Evolutionary conservation across 306 rosid genomes (phyloP).

Genomic region (Cucumis sativus): DNA sequence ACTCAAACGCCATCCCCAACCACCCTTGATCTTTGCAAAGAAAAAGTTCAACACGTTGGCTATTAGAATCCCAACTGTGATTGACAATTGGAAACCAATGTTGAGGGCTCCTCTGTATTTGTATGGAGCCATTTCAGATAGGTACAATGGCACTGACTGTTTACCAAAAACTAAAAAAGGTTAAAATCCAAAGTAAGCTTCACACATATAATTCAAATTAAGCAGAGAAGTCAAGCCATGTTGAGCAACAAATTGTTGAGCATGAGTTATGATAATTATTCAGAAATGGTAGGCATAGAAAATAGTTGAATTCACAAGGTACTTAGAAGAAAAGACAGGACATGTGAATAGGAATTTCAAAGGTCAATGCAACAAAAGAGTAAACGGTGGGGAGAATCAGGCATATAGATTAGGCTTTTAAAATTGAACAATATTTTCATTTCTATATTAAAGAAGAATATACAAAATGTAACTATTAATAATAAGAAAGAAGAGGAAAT

Average conservation of each 20-base stretch:
- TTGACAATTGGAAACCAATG: conserved; percentile 17
- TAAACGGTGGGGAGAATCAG: not conserved
- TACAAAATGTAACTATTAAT: too few relatives aligned
- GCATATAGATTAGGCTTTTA: too few relatives aligned
- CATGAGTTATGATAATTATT: not conserved
- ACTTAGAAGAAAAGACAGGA: not conserved
- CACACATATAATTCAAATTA: not conserved
- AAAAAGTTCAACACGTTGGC: conserved; percentile 11
- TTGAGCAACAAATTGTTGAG: not conserved
- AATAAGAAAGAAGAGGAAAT: too few relatives aligned
- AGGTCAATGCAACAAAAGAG: not conserved
- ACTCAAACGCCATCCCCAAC: conserved; percentile 18
- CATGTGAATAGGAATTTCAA: not conserved
- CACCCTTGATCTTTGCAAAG: conserved; percentile 13
- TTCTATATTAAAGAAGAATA: too few relatives aligned
- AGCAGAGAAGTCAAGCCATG: not conserved
- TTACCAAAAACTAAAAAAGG: not conserved
- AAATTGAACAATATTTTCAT: too few relatives aligned
- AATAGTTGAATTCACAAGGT: not conserved
- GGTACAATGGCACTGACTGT: conserved; percentile 17
- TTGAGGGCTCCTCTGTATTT: conserved; percentile 15
- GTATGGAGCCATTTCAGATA: conserved; percentile 20
- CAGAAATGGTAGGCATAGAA: not conserved
- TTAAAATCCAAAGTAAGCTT: not conserved
- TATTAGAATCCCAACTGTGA: conserved; percentile 6